A percentile compares a stretch with the other conserved stretches of the same genome.
Conservation (phyloP, 805 yeast species). For the Teunomyces stri region DNA sequence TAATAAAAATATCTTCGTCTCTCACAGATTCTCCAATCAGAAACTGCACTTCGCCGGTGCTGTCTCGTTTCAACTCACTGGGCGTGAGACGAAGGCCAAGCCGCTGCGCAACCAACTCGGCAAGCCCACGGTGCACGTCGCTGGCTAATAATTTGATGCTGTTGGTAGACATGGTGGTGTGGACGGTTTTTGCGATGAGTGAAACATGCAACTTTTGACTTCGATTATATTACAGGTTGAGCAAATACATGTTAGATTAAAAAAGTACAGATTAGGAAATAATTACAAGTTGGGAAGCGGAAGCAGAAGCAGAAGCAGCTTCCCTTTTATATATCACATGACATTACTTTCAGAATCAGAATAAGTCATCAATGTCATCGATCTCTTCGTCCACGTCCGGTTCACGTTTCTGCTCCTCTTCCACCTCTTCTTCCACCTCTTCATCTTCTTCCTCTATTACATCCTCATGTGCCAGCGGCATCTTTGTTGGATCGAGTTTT, state of each 20-base stretch:
- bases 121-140: slow-evolving; percentile 65
- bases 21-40: slow-evolving; percentile 79
- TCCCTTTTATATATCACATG: too few species aligned
- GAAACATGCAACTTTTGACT: too few species aligned
- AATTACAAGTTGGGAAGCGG: too few species aligned
- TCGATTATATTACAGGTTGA: background rate
- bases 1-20: slow-evolving; percentile 79
- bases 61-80: slow-evolving; percentile 60
- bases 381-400: slow-evolving; percentile 16
- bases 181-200: slow-evolving; percentile 5
- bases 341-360: slow-evolving; percentile 19
- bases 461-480: slow-evolving; percentile 10
- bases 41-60: slow-evolving; percentile 72
- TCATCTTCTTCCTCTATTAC: slow-evolving; percentile 15
- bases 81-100: slow-evolving; percentile 62
- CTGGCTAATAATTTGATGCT: slow-evolving; percentile 67
- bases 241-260: too few species aligned
- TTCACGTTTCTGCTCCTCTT: slow-evolving; percentile 24
- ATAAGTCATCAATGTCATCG: slow-evolving; percentile 42
- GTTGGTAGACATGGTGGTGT: slow-evolving; percentile 62
- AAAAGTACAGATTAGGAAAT: too few species aligned
- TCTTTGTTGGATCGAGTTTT: slow-evolving; percentile 23
- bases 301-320: too few species aligned
- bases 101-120: slow-evolving; percentile 64
- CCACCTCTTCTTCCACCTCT: slow-evolving; percentile 12